Conservation (phyloP, 768 basidiomycete genomes). For the Kwoniella dendrophila region DNA sequence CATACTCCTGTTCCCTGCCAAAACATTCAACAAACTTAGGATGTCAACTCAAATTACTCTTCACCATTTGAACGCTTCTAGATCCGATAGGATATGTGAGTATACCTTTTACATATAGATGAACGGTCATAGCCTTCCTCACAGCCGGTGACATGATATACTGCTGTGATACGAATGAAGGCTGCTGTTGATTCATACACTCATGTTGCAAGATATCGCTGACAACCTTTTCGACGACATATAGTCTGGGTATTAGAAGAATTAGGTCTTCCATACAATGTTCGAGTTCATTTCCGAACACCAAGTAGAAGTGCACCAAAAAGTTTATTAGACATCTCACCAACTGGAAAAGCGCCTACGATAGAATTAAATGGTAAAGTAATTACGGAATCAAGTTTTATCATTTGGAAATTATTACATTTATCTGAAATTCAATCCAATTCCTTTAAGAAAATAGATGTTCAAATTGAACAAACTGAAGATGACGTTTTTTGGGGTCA, state of each 20-base stretch:
- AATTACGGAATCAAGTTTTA: slow-evolving; percentile 41
- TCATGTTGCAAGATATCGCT: neutral
- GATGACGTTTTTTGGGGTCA: slow-evolving; percentile 43
- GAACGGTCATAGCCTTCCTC: neutral
- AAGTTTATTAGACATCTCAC: slow-evolving; percentile 39
- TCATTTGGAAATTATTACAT: slow-evolving; percentile 36
- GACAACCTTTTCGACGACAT: no score
- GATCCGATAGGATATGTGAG: slow-evolving; percentile 52
- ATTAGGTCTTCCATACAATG: slow-evolving; percentile 44
- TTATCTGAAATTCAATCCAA: slow-evolving; percentile 8
- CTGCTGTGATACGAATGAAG: neutral
- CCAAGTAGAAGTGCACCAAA: slow-evolving; percentile 36
- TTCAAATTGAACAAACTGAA: slow-evolving; percentile 22
- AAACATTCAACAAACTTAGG: neutral
- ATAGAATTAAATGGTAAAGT: slow-evolving; percentile 32
- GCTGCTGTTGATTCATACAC: neutral
- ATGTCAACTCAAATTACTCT: slow-evolving; percentile 37
- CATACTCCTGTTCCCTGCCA: neutral
- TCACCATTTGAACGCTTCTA: slow-evolving; percentile 49
- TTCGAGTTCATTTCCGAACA: slow-evolving; percentile 44
- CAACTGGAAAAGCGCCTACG: slow-evolving; percentile 45
- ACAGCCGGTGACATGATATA: neutral
- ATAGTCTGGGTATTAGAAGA: slow-evolving; percentile 53
- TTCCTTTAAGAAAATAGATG: neutral
- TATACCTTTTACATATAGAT: neutral